Evolutionary conservation across 495 filamentous ascomycete species (phyloP), one percentile per base, ranked within the genome.

Genomic region (Jackrogersella minutella): DNA sequence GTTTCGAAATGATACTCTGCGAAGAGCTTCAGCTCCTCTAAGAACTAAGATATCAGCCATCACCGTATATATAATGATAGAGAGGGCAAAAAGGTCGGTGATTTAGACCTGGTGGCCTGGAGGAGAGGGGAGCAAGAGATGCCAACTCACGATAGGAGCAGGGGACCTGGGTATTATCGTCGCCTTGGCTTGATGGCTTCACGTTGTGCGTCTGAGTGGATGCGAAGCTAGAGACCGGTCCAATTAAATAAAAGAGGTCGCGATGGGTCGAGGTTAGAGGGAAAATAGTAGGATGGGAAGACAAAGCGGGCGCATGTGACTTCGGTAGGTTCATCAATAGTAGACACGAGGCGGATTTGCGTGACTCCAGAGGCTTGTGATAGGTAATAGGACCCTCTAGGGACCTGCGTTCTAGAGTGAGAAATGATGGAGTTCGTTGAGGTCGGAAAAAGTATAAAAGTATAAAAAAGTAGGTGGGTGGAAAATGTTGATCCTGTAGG

Each of bases 31-130:
- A 13, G 73, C 76, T 69, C 74, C 74, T 62, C 77, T 77, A 9
- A 79, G 58, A 52, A 78, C 68, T 37, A 78, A 49, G 19, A 67
- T 69, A 53, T 78, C 76, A 78, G 76, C 74, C 77, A 78, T 78
- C 57, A 39, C 55, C n/a, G 56, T 57, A 39, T 9, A 19, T 44
- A 43, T 26, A 53, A 56, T 39, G 21, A 26, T 16, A 16, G 30
- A 55, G 31, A 17, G 37, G 24, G 8, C 17, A 50, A 40, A 24
- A 37, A 39, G 33, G 50, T 50, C 31, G 37, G 58, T 50, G n/a
- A n/a, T n/a, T n/a, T 10, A 30, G 26, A 30, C 7, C 26, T 63
- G 61, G 37, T 70, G 43, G 17, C 31, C 17, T 52, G 30, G 24
- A 39, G 11, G 64, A 61, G 26, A 68, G 72, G 41, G 41, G 43